Evolutionary conservation across 306 rosid genomes (phyloP), one percentile per base, ranked within the genome.

Genomic region (Rosa chinensis): DNA sequence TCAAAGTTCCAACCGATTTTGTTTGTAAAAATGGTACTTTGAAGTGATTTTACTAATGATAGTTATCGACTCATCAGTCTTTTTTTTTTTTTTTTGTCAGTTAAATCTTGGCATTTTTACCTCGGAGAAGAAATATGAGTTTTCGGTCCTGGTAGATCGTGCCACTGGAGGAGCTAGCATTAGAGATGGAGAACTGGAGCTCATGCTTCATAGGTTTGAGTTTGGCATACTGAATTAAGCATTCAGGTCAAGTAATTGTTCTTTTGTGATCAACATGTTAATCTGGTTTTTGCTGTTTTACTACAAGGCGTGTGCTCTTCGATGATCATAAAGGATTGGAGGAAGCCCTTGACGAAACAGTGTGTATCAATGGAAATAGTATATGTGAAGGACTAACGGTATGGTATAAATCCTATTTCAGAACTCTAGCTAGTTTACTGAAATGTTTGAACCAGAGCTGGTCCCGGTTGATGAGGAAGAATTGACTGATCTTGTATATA

Each of bases 81-180:
- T 72, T 35, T 17, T 78, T 52, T 68, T 68, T 25, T 25, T 25
- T 25, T 25, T 28, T 28, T 1, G 2, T 43, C 93, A 94, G 98
- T 81, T 92, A 80, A 94, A 87, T 82, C 98, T 94, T 84, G 97
- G 98, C 86, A 85, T 94, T 66, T 94, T 82, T 76, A 76, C 86
- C 10, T 72, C 21, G 81, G 98, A 94, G 84, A 76, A 84, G 76
- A 89, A 89, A 83, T 80, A 90, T 39, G 98, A 94, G 83, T 76
- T 94, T 53, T 94, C 97, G 0, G 88, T 94, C 70, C 80, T 94
- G 85, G 97, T 94, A 73, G 98, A 94, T 82, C 92, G 97, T 61
- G 97, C 98, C 74, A 84, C 85, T 1, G 97, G 98, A 53, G 97
- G 92, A 82, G 72, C 92, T 50, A 94, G 97, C 87, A 88, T 94